phyloP scores from a whole-genome alignment of 805 yeast species.

The Teunomyces tritomae region DNA sequence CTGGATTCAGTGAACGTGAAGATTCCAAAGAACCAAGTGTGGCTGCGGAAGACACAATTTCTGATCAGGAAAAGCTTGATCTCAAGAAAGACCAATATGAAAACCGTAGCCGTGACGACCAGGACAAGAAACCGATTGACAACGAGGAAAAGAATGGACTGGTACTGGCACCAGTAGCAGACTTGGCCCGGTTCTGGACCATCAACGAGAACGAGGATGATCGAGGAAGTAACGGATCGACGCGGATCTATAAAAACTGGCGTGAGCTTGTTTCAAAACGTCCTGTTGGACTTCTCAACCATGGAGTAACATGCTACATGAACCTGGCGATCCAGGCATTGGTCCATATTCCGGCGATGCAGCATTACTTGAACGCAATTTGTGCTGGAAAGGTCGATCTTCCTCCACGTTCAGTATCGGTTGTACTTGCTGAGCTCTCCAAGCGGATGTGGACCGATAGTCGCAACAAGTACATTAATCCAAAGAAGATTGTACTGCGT shows the following conservation, averaged over 20 bases:
- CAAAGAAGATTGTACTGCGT: conserved; percentile 66
- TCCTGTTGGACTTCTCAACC: conserved; percentile 77
- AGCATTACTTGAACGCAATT: conserved; percentile 74
- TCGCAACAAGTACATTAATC: conserved; percentile 56
- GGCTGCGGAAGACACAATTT: conserved; percentile 5
- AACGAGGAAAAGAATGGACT: not conserved
- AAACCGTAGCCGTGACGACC: conserved; percentile 6
- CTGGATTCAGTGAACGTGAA: conserved; percentile 7
- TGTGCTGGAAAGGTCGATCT: conserved; percentile 46
- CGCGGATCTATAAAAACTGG: conserved; percentile 72
- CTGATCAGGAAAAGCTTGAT: conserved; percentile 7
- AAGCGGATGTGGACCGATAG: conserved; percentile 62
- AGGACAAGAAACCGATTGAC: conserved; percentile 5
- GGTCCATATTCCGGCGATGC: conserved; percentile 87
- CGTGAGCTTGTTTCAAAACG: conserved; percentile 50
- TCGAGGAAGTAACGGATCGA: conserved; percentile 59
- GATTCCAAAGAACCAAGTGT: conserved; percentile 3
- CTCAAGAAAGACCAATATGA: conserved; percentile 16
- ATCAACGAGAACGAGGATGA: conserved; percentile 59
- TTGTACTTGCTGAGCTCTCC: conserved; percentile 64
- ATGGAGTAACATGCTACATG: conserved; percentile 96
- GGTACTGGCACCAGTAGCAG: not conserved
- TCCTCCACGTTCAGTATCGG: conserved; percentile 58
- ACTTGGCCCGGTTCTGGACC: conserved; percentile 42
- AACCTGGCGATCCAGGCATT: conserved; percentile 91